Base-by-base conservation (phyloP, 441 rosid genomes). In the Bruguiera hainesii region DNA sequence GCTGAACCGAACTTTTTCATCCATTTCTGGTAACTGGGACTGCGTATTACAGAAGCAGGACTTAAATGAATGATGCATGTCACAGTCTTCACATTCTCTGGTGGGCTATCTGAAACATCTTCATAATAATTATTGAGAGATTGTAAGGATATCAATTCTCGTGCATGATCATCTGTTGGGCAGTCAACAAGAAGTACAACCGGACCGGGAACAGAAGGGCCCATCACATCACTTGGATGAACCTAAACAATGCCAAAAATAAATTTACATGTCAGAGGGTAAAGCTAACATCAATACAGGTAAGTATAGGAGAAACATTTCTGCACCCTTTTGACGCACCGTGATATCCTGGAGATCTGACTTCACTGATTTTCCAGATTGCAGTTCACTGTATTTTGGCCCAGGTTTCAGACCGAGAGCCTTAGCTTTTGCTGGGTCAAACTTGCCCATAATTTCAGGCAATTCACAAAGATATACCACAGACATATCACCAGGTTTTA, bases 161-260 rank as follows among this genome's bases (percentile, higher is more conserved):
- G 73, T 4, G 72, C 75, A 75, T 91, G 98, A 49, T 81, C 83
- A 68, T 81, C 83, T 42, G 98, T 87, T 66, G 97, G 99, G 88
- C 99, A 91, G 76, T 95, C 98, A 49, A 90, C 89, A 50, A 95
- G 89, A 62, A 89, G 71, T 60, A 90, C 90, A 64, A 95, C 68
- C 23, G 98, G 99, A 77, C 98, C 99, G 57, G 95, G 95, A 73
- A 87, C 65, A 56, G 97, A 81, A 71, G 99, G 96, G 60, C 80
- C 99, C 98, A 95, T 87, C 37, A 95, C 99, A 75, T 91, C 98
- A 74, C 93, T 77, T 37, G 99, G 99, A 81, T 91, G 88, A 77
- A 94, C 86, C 93, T 87, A 66, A 31, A 59, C 20, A 71, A 49
- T 58, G 60, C 19, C 48, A 69, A 16, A 67, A 67, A 55, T 31